Evolutionary conservation across 2,329 filamentous ascomycete species (phyloP).

Genomic region (Tolypocladium endophyticum): DNA sequence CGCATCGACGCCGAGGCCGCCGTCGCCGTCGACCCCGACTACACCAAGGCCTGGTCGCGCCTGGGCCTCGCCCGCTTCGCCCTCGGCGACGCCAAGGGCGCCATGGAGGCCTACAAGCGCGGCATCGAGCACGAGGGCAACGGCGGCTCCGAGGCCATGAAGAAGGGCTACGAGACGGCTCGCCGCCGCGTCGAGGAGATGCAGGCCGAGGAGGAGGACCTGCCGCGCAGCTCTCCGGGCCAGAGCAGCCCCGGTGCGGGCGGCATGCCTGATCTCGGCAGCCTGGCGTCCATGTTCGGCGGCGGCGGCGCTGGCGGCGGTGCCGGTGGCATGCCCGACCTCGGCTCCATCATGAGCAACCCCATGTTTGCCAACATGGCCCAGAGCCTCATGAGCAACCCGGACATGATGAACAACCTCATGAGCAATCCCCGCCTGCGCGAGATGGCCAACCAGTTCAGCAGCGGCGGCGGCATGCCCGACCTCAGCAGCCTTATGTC

Average conservation of each 20-base stretch:
- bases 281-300: constrained; percentile 59
- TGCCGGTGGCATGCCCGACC: constrained; percentile 76
- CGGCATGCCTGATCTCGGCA: constrained; percentile 62
- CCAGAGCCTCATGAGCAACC: constrained; percentile 94
- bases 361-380: constrained; percentile 98
- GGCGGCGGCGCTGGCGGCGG: constrained; percentile 47
- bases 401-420: constrained; percentile 78
- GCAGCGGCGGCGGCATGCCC: constrained; percentile 74
- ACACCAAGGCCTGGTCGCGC: constrained; percentile 95
- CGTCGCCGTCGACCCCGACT: constrained; percentile 76
- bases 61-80: constrained; percentile 87
- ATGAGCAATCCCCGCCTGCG: constrained; percentile 89
- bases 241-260: constrained; percentile 40
- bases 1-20: constrained; percentile 84
- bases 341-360: constrained; percentile 84
- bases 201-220: constrained; percentile 32
- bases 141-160: constrained; percentile 94
- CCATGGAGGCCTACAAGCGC: constrained; percentile 88
- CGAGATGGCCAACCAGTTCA: constrained; percentile 77
- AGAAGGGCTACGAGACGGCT: constrained; percentile 90
- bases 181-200: constrained; percentile 80
- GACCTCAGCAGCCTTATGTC: constrained; percentile 80
- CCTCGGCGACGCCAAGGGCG: constrained; percentile 78
- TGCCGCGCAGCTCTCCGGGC: constrained; percentile 37
- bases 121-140: constrained; percentile 92